Percentiles rank a stretch among this genome's conserved stretches.
Conservation (phyloP, 2,329 filamentous ascomycete species). For the Rutstroemia sydowiana region DNA sequence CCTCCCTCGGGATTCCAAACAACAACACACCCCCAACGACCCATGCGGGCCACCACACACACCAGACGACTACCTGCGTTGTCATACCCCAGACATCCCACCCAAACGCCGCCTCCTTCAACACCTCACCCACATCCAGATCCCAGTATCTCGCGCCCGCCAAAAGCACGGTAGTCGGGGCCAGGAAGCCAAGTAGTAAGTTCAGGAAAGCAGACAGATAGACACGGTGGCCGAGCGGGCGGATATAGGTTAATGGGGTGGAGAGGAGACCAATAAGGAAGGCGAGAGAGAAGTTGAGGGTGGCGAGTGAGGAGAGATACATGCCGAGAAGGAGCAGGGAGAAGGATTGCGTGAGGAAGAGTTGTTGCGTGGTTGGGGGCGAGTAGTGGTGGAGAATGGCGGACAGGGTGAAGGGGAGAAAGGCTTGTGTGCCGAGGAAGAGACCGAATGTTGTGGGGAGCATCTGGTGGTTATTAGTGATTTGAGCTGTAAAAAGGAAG, state of each 20-base stretch:
- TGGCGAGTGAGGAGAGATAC: slow-evolving; percentile 85
- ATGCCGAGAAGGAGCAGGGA: slow-evolving; percentile 88
- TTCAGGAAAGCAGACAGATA: slow-evolving; percentile 37
- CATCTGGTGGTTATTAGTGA: slow-evolving; percentile 36
- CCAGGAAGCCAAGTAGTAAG: slow-evolving; percentile 49
- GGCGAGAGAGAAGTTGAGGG: slow-evolving; percentile 88
- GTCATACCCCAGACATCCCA: slow-evolving; percentile 89
- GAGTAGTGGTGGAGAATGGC: slow-evolving; percentile 41
- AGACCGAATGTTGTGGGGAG: slow-evolving; percentile 51
- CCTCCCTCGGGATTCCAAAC: slow-evolving; percentile 33
- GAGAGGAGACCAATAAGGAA: slow-evolving; percentile 77
- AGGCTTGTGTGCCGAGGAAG: slow-evolving; percentile 48
- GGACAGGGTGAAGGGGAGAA: slow-evolving; percentile 52
- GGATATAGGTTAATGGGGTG: slow-evolving; percentile 70
- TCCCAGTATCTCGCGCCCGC: slow-evolving; percentile 40
- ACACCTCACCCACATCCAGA: slow-evolving; percentile 46
- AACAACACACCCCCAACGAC: slow-evolving; percentile 54
- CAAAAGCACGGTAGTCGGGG: slow-evolving; percentile 51
- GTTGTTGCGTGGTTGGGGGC: slow-evolving; percentile 58
- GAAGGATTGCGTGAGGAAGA: slow-evolving; percentile 77
- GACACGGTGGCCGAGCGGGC: slow-evolving; percentile 37
- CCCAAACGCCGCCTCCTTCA: slow-evolving; percentile 71
- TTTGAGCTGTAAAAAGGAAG: background rate
- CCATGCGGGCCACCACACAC: slow-evolving; percentile 95
- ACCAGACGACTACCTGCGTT: slow-evolving; percentile 85